Evolutionary conservation across 352 stramenopile species (phyloP), one percentile per base, ranked within the genome.

Genomic region (Phytophthora hybrid): DNA sequence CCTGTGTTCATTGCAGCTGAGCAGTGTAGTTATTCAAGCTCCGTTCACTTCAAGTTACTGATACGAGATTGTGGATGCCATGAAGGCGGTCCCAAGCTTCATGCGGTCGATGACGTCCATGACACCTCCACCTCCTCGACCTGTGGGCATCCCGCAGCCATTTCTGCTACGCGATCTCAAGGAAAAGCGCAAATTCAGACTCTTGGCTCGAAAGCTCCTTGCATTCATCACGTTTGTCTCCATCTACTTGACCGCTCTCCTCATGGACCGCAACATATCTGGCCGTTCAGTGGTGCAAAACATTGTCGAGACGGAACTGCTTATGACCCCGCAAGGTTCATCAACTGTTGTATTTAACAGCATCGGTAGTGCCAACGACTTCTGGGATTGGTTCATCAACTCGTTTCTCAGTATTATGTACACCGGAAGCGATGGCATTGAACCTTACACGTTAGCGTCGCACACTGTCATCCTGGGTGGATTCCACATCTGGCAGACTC

Each of bases 261-360:
- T 93, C 21, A 69, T 93, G 29, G 84, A 93, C 53, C 82, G 86
- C 65, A 92, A 93, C 69, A 91, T 93, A 49, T 88, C 84, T 23
- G 79, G 83, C 26, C 83, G 85, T 91, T 85, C 83, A 3, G 73
- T 83, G 21, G 84, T 91, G 16, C 82, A 83, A 31, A 65, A 70
- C 26, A 90, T 91, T 61, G 81, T 93, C 31, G 78, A 83, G 16
- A 88, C 78, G 5, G 76, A 90, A 31, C 23, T 92, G 7, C 76
- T 92, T 7, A 74, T 79, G 59, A 81, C 74, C 0, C 79, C 84
- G 11, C 63, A 60, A 11, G 79, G 76, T 7, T 53, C 81, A 0
- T 88, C 77, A 0, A 80, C 57, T 3, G 59, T 82, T 46, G 77
- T 79, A 2, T 93, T 87, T 37, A 73, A 26, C 29, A 59, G 63